phyloP scores from a whole-genome alignment of 495 filamentous ascomycete species.

The Cenococcum geophilum region DNA sequence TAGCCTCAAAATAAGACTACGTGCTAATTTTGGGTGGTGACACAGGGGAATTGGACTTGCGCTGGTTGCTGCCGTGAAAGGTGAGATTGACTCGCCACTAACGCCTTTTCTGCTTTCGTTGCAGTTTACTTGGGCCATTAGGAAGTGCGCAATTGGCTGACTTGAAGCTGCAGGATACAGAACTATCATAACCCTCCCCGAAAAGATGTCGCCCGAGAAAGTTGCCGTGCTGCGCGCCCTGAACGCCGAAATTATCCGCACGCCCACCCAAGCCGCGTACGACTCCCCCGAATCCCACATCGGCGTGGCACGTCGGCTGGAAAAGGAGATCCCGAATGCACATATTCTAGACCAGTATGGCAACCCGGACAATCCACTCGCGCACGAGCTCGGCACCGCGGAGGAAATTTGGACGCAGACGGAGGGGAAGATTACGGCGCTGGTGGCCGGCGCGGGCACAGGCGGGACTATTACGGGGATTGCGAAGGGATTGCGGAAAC shows the following conservation, averaged over 20 bases:
- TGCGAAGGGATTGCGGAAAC: conserved; percentile 76
- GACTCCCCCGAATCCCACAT: conserved; percentile 96
- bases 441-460: conserved; percentile 91
- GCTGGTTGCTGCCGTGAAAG: conserved; percentile 89
- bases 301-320: conserved; percentile 78
- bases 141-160: too few species aligned
- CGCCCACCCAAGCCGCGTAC: conserved; percentile 89
- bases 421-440: conserved; percentile 71
- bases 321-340: conserved; percentile 93
- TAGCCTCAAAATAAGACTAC: too few species aligned
- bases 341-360: conserved; percentile 96
- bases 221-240: conserved; percentile 88
- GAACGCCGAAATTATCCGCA: conserved; percentile 95
- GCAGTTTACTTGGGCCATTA: too few species aligned
- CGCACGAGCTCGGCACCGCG: conserved; percentile 91
- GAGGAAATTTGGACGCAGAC: conserved; percentile 95
- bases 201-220: conserved; percentile 99
- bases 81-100: conserved; percentile 36
- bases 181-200: conserved; percentile 95
- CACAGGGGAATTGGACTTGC: conserved; percentile 78
- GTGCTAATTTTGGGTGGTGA: too few species aligned
- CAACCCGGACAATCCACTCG: conserved; percentile 84
- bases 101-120: too few species aligned
- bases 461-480: conserved; percentile 93
- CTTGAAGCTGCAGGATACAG: conserved; percentile 66